phyloP scores from a whole-genome alignment of 2,329 filamentous ascomycete species.

The Phialophora expanda region DNA sequence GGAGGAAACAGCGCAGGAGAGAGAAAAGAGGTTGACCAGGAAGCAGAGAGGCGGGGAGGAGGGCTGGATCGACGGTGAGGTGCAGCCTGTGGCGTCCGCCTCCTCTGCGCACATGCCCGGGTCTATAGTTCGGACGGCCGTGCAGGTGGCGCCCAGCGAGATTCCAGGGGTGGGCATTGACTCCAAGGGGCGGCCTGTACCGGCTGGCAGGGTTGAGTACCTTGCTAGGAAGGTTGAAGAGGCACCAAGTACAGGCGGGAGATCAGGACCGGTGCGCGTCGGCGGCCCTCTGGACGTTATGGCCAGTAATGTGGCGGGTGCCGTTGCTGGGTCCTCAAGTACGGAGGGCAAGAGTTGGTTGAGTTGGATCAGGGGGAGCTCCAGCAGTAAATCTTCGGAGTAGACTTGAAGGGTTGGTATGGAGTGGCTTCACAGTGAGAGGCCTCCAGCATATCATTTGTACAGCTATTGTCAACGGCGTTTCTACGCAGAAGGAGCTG shows the following conservation, averaged over 20 bases:
- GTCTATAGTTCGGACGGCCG: not conserved
- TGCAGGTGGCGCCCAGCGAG: slow-evolving; percentile 23
- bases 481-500: not conserved
- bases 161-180: slow-evolving; percentile 38
- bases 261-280: slow-evolving; percentile 9
- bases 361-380: slow-evolving; percentile 31
- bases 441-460: slow-evolving; percentile 14
- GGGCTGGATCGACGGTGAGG: slow-evolving; percentile 27
- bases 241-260: slow-evolving; percentile 20
- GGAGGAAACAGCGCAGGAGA: slow-evolving; percentile 29
- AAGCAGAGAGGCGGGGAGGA: slow-evolving; percentile 21
- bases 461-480: slow-evolving; percentile 11
- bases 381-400: slow-evolving; percentile 10
- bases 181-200: slow-evolving; percentile 39
- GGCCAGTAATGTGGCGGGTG: slow-evolving; percentile 33
- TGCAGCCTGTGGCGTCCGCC: slow-evolving; percentile 20
- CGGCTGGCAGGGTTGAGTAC: slow-evolving; percentile 34
- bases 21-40: slow-evolving; percentile 26
- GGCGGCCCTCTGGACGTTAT: slow-evolving; percentile 37
- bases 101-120: slow-evolving; percentile 17
- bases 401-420: not conserved
- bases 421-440: not conserved
- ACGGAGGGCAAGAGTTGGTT: slow-evolving; percentile 27
- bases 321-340: slow-evolving; percentile 21
- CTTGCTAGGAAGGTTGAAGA: slow-evolving; percentile 22